Evolutionary conservation across 352 stramenopile species (phyloP).

Genomic region (Globisporangium solare): DNA sequence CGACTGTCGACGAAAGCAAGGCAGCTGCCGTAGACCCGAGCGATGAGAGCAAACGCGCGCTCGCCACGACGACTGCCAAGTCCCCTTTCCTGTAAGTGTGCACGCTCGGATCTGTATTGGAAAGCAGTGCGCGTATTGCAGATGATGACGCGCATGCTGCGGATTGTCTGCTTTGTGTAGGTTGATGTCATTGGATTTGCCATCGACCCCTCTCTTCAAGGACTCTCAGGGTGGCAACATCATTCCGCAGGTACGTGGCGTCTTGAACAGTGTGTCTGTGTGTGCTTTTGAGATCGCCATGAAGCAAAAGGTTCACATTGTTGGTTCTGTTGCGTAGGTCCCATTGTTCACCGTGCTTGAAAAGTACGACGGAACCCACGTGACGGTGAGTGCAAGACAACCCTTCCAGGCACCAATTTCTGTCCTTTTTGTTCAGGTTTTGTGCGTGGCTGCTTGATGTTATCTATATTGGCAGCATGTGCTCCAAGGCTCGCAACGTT

Average conservation of each 20-base stretch:
- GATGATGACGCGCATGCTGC: too few relatives aligned
- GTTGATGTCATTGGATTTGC: constrained; percentile 96
- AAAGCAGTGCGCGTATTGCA: constrained; percentile 1
- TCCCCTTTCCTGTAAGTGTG: constrained; percentile 66
- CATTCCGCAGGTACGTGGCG: constrained; percentile 85
- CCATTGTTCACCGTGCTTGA: constrained; percentile 95
- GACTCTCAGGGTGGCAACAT: constrained; percentile 96
- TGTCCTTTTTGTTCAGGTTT: not conserved
- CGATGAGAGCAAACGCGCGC: constrained; percentile 22
- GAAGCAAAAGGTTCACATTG: not conserved
- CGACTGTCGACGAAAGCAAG: constrained; percentile 71
- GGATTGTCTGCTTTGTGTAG: constrained; percentile 35
- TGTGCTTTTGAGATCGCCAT: not conserved
- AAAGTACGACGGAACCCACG: constrained; percentile 94
- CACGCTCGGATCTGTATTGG: not conserved
- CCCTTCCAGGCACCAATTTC: not conserved
- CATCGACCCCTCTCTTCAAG: constrained; percentile 98
- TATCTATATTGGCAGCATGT: constrained; percentile 47
- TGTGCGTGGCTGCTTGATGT: not conserved
- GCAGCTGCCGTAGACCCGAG: constrained; percentile 12
- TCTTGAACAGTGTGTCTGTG: not conserved
- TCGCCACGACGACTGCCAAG: constrained; percentile 29
- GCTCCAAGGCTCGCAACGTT: constrained; percentile 73
- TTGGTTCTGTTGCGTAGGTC: constrained; percentile 64
- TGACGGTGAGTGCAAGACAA: constrained; percentile 35